Evolutionary conservation across 108 stramenopile genomes (phyloP), one percentile per base, ranked within the genome.

Genomic region (Skeletonema menzelii): DNA sequence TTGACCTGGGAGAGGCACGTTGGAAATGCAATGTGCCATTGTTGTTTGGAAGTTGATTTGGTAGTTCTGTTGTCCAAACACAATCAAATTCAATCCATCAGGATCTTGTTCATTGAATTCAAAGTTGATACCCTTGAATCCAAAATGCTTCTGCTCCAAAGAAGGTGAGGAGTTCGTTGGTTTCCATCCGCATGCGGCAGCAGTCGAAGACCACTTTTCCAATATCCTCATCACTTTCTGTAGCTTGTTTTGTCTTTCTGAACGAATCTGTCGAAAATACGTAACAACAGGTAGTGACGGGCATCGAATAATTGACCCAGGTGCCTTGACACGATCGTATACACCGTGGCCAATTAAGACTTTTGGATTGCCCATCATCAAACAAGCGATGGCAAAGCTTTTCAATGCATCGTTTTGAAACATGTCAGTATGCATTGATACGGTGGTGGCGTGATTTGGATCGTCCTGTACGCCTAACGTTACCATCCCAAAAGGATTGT

Each of bases 391-490:
- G 26, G 78, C 72, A 2, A 88, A 67, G 20, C 76, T 83, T 60
- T 49, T 71, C 11, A 75, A 32, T 13, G 83, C 71, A 73, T 82
- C 60, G 47, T 87, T 73, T 57, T 84, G 67, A 60, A 87, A 90
- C 59, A 86, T 77, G 63, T 87, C 88, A 2, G 83, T 87, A 17
- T 75, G 73, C 64, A 66, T 66, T 65, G 58, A 57, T n/a, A 69
- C 65, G 26, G 67, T 55, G 19, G 46, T 44, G 22, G 17, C 30
- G 40, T 82, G 86, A 62, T 87, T 86, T 26, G 71, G 84, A 24
- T 89, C 86, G 31, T 89, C 82, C 44, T 85, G 88, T n/a, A 79
- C 69, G n/a, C 84, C 86, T 42, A 89, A 55, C 26, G 49, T 76
- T 20, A 59, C 81, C 11, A 30, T 53, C 13, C 88, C 88, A 8